Base-by-base conservation (phyloP, 768 basidiomycete species). In the Collybia sp. region DNA sequence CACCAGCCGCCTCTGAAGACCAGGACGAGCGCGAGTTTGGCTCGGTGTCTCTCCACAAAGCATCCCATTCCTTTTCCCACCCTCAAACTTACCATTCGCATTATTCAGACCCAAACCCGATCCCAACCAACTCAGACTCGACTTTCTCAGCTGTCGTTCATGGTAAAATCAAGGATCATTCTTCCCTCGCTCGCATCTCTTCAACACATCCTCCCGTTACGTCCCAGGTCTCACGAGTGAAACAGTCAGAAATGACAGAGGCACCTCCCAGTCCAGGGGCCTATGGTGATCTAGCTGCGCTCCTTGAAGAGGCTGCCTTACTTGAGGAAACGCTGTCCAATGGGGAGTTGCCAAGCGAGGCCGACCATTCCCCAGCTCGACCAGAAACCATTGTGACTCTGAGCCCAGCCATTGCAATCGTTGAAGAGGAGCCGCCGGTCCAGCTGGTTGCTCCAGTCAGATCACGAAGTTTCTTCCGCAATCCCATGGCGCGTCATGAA, bases 141-240 rank as follows among this genome's bases (percentile, higher is more conserved):
- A 64, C 68, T 3, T 83, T 83, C 61, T 70, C 64, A 40, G 78
- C 81, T 18, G 75, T 82, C 12, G 81, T 83, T 34, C 82, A 82
- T 52, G 62, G 70, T 48, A 82, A 76, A 54, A 68, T 77, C 19
- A 65, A 69, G 3, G 78, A 80, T 10, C 40, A 48, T 1, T 39
- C 61, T 5, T 49, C 59, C 12, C 48, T 52, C 9, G 42, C 53
- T 30, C 42, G 51, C 44, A 43, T 45, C 32, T 54, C 58, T 15
- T 45, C 55, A 20, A 15, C 57, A 9, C 45, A 46, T 6, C 43
- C 42, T 10, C 67, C 68, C 1, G 54, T 54, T 38, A 58, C 64
- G 8, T 65, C 67, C 20, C 65, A 63, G 41, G 12, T 53, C 43
- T 58, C 50, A 45, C 60, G 54, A 43, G 43, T 51, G 6, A 67